Evolutionary conservation across 192 early-diverging fungal species (phyloP), one percentile per base, ranked within the genome.

Genomic region (Geranomyces michiganensis): DNA sequence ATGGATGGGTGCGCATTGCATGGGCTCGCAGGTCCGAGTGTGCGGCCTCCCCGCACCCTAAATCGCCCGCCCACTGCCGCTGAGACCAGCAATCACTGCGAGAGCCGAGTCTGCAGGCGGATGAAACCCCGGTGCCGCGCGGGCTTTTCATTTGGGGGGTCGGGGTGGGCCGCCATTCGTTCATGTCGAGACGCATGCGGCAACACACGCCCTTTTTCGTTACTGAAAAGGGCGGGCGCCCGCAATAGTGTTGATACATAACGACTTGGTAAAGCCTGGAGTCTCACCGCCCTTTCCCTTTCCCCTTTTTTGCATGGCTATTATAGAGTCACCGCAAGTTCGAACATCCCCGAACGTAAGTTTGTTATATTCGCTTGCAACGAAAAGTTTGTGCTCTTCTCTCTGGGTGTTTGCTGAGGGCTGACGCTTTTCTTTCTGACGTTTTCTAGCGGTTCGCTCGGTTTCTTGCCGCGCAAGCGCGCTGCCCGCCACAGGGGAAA

Each of bases 401-500:
- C n/a, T n/a, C n/a, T n/a, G n/a, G n/a, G n/a, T n/a, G n/a, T n/a
- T n/a, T n/a, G n/a, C n/a, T n/a, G n/a, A n/a, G n/a, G n/a, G n/a
- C n/a, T n/a, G n/a, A n/a, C n/a, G n/a, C n/a, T n/a, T n/a, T n/a
- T n/a, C n/a, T n/a, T n/a, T n/a, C n/a, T n/a, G n/a, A n/a, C 51
- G 4, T 24, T 55, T 15, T 55, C 3, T 27, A 55, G 51, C 14
- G 67, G 83, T 79, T 86, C 87, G 73, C 82, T 91, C 49, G 90
- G 90, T 41, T 91, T 92, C 88, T 79, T 90, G 58, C 90, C 90
- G 63, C 85, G 92, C 79, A 96, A 99, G 89, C 91, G 95, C 73
- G 94, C 95, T 71, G 78, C 89, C 76, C 86, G 92, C 67, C 93
- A 96, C 87, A 89, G 94, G 75, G 97, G 97, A 71, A 94, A 94